Evolutionary conservation across 2,329 filamentous ascomycete genomes (phyloP), one percentile per base, ranked within the genome.

Genomic region (Trichoderma sp.): DNA sequence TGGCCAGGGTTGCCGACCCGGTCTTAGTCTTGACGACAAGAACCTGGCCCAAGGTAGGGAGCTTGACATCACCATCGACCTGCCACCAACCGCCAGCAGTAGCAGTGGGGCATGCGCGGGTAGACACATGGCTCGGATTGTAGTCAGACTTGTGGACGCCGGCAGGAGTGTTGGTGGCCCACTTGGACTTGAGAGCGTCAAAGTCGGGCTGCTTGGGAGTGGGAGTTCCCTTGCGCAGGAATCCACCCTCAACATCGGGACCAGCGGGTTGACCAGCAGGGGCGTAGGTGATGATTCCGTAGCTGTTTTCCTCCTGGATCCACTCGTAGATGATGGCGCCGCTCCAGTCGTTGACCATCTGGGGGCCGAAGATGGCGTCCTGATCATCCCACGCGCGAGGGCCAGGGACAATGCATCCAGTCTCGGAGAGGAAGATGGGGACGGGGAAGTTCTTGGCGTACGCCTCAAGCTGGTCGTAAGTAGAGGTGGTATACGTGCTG

Each of bases 391-490:
- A 93, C 1, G 83, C 80, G 52, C 90, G 85, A 0, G 89, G 88
- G 2, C 80, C 80, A 1, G 84, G 83, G 1, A 81, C 84, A 76
- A 92, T 94, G 84, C 93, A 97, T 68, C 93, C 93, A 3, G 92
- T 95, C 80, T 97, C 93, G 37, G 92, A 94, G 80, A 97, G 92
- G 83, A 93, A 94, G 73, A 95, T 92, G 22, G 92, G 93, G n/a
- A 96, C 88, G 56, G 89, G 90, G 78, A 93, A 94, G 73, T 87
- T 79, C 42, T 85, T 84, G 6, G 91, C 89, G 71, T 90, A 88
- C 64, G 83, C 78, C 76, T 93, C 85, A 32, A 96, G 86, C 70
- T 83, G 82, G 56, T 82, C 75, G 80, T 97, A 97, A 67, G 92
- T 92, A 2, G 92, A 88, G 6, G 78, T 81, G 29, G 81, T 71